Conservation (phyloP, 768 basidiomycete genomes). For the Pleurotus giganteus region DNA sequence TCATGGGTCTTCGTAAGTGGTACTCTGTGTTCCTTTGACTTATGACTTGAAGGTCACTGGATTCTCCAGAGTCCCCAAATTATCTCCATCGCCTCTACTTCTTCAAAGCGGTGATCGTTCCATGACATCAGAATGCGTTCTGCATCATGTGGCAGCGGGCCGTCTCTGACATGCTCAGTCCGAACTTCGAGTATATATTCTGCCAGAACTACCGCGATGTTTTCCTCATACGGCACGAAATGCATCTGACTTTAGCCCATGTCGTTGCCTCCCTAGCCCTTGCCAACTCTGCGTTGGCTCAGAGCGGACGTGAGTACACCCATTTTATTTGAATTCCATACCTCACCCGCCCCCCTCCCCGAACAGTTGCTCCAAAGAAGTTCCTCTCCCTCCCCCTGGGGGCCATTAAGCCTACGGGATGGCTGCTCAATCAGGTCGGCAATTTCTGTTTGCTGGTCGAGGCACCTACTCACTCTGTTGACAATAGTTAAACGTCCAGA, state of each 20-base stretch:
- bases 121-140: neutral
- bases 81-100: neutral
- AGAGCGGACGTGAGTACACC: neutral
- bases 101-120: neutral
- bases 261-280: neutral
- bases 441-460: neutral
- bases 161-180: neutral
- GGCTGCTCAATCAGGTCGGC: slow-evolving; percentile 41
- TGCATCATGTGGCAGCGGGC: slow-evolving; percentile 10
- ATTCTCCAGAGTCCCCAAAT: neutral
- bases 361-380: slow-evolving; percentile 40
- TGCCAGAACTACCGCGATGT: neutral
- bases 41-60: neutral
- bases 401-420: slow-evolving; percentile 36
- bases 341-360: neutral
- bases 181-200: neutral
- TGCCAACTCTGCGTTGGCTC: neutral
- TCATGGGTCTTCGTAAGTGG: neutral
- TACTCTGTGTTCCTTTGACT: neutral
- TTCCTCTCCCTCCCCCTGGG: slow-evolving; percentile 39
- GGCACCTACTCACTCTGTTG: neutral
- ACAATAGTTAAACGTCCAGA: slow-evolving; percentile 38
- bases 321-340: neutral
- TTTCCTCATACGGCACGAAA: neutral
- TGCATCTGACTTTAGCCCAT: neutral